Evolutionary conservation across 2,329 filamentous ascomycete species (phyloP).

Genomic region (Hypoxylon sp.): DNA sequence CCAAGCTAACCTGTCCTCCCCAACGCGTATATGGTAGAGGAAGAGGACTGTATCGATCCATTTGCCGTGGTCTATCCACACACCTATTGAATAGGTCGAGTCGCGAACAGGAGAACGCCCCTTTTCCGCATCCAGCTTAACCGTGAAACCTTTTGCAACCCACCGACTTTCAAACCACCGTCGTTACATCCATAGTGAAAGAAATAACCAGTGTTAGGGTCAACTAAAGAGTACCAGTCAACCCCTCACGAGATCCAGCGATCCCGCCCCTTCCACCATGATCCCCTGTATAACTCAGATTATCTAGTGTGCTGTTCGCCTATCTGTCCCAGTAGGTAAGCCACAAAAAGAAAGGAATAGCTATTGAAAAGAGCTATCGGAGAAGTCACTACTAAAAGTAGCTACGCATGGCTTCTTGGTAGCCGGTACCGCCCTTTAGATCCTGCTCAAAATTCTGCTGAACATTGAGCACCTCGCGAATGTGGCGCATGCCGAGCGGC

Average conservation of each 20-base stretch:
- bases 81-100: neutral
- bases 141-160: neutral
- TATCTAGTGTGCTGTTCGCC: neutral
- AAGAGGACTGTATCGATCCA: neutral
- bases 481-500: slow-evolving; percentile 80
- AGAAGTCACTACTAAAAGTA: slow-evolving; percentile 66
- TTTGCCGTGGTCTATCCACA: neutral
- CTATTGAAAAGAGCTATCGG: neutral
- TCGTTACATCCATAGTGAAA: neutral
- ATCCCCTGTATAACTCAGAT: neutral
- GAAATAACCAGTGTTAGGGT: neutral
- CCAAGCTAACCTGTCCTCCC: neutral
- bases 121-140: neutral
- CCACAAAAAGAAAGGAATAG: neutral
- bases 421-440: slow-evolving; percentile 83
- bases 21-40: neutral
- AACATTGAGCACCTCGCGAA: slow-evolving; percentile 85
- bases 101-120: neutral
- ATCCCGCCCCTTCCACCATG: neutral
- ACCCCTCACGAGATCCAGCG: neutral
- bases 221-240: neutral
- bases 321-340: neutral
- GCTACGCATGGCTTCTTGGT: slow-evolving; percentile 85
- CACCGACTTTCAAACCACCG: neutral
- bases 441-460: slow-evolving; percentile 86